These are phyloP conservation scores for Chenopodium album DNA, from an alignment of 148 eudicot genomes.

Conservation along the genomic window DNA sequence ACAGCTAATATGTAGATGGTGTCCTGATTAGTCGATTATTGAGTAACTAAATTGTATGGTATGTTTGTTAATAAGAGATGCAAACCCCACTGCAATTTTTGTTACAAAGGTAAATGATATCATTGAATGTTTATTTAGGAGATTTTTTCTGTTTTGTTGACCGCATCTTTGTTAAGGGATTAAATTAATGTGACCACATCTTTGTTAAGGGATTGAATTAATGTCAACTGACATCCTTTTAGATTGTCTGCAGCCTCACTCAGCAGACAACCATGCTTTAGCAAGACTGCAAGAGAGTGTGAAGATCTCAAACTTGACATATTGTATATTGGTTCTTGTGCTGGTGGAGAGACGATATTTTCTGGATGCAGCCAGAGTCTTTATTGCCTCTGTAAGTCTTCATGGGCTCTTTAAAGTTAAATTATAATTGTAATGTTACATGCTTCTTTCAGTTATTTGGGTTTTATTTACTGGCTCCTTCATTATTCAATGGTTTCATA, in stretches of 20 bases:
- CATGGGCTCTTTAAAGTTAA: neutral
- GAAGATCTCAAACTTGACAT: slow-evolving; percentile 95
- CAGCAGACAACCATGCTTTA: slow-evolving; percentile 93
- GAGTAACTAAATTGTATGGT: no score
- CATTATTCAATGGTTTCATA: no score
- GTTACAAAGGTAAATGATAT: slow-evolving; percentile 77
- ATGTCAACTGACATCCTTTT: neutral
- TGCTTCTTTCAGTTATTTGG: no score
- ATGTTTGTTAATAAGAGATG: no score
- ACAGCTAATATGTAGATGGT: no score
- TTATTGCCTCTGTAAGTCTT: slow-evolving; percentile 76
- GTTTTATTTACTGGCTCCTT: no score
- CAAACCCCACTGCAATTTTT: slow-evolving; percentile 13
- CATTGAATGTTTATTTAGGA: neutral
- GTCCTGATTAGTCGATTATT: no score
- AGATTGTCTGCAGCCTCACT: slow-evolving; percentile 70
- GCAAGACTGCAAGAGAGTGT: slow-evolving; percentile 69
- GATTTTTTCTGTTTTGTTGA: neutral
- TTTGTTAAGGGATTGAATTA: neutral
- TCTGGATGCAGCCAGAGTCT: slow-evolving; percentile 83
- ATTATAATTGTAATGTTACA: no score
- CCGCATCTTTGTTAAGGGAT: neutral
- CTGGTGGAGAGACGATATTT: slow-evolving; percentile 95
- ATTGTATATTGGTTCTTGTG: slow-evolving; percentile 95
- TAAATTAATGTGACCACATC: neutral